Evolutionary conservation across 1,139 yeast species (phyloP), one percentile per base, ranked within the genome.

Genomic region (Yamadazyma triangularis): DNA sequence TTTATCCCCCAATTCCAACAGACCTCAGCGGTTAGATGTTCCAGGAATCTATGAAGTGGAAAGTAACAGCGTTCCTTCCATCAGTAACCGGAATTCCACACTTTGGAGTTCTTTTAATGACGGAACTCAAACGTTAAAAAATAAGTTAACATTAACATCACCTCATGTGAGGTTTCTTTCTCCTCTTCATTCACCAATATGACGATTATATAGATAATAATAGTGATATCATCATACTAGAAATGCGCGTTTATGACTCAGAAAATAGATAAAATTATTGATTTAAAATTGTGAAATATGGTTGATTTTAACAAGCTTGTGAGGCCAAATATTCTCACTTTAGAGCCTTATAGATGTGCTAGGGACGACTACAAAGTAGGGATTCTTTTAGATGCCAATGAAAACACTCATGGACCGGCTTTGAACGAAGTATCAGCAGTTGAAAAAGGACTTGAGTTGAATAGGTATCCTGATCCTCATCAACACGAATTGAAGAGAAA

Each of bases 381-480:
- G 11, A 69, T 91, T 24, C 66, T 93, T 23, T 67, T 91, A 29
- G 98, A 91, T 58, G 98, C 98, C 33, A 91, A 93, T 51, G 98
- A 91, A 59, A 91, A 91, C 52, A 83, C 98, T 6, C 84, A 82
- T 51, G 98, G 98, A 0, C 93, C 96, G 2, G 78, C 95, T 0
- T 59, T 87, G 13, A 32, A 53, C 1, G 22, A 41, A 6, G 28
- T 57, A 10, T 44, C 59, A 2, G 34, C 38, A 4, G 43, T 42
- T 8, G 72, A 64, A 34, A 35, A 37, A 25, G 35, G 39, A 1
- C 53, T 75, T 42, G 80, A 79, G 31, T 73, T 91, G 47, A 81
- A 91, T 62, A 70, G 98, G 49, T 91, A 91, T 53, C 98, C 98
- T 8, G 98, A 91, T 48, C 99, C 99, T 8, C 96, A 89, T 57